A percentile compares a stretch with the other conserved stretches of the same genome.
Evolutionary conservation across 192 early-diverging fungal genomes (phyloP).

Genomic region (Coemansia sp.): DNA sequence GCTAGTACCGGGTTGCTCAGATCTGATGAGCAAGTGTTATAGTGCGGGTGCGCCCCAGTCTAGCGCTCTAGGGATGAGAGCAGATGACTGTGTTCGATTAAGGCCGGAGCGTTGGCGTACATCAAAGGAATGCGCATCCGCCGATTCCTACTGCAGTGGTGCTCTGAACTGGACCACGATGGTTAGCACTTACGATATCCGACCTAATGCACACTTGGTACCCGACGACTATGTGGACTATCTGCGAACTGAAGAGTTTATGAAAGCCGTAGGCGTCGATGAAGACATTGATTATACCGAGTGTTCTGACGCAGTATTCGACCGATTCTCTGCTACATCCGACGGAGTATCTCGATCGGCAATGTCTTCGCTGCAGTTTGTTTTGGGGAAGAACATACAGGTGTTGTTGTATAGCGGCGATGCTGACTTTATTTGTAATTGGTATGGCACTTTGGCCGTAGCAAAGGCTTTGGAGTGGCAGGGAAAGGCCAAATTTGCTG

Average conservation of each 20-base stretch:
- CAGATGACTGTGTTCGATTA: constrained; percentile 9
- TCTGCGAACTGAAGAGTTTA: constrained; percentile 54
- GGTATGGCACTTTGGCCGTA: constrained; percentile 48
- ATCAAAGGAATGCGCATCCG: constrained; percentile 14
- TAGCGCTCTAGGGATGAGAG: constrained; percentile 26
- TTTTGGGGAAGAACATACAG: constrained; percentile 59
- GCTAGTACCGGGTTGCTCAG: constrained; percentile 51
- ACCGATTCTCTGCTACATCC: constrained; percentile 31
- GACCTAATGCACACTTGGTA: constrained; percentile 56
- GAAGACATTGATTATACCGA: constrained; percentile 31
- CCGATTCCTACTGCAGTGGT: constrained; percentile 46
- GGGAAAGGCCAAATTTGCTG: constrained; percentile 26
- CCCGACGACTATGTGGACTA: constrained; percentile 63
- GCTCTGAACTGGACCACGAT: constrained; percentile 53
- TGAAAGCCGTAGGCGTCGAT: constrained; percentile 56
- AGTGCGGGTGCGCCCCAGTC: constrained; percentile 2
- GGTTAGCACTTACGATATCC: constrained; percentile 69
- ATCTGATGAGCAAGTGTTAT: constrained; percentile 58
- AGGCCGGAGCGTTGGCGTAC: constrained; percentile 25
- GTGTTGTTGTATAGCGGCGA: constrained; percentile 79
- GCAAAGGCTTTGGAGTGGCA: constrained; percentile 55
- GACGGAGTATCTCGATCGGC: constrained; percentile 57
- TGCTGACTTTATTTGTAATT: constrained; percentile 81
- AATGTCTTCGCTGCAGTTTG: constrained; percentile 38
- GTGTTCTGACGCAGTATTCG: constrained; percentile 57